Percentiles rank a stretch among this genome's conserved stretches.
Evolutionary conservation across 768 basidiomycete species (phyloP).

Genomic region (Psilocybe cyanescens): DNA sequence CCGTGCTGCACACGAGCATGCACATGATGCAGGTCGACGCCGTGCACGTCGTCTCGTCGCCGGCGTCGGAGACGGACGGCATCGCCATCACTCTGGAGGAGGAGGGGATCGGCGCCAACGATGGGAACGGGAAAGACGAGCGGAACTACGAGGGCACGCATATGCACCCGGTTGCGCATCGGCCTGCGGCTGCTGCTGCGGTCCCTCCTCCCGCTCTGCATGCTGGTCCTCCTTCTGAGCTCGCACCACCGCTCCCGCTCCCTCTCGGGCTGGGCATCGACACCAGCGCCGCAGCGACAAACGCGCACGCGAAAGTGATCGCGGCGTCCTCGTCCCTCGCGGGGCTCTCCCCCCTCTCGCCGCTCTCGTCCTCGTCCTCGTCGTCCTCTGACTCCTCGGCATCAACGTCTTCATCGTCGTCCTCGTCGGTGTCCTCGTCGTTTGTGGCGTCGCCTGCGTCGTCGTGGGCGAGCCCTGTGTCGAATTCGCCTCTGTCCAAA

Average conservation of each 20-base stretch:
- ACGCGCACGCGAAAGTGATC: no score
- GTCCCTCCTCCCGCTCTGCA: background rate
- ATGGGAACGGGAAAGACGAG: slow-evolving; percentile 21
- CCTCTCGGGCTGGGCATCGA: slow-evolving; percentile 1
- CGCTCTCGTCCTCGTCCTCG: background rate
- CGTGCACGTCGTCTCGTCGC: slow-evolving; percentile 10
- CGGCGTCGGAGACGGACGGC: background rate
- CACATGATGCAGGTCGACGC: slow-evolving; percentile 10
- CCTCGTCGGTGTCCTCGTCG: slow-evolving; percentile 13
- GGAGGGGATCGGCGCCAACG: slow-evolving; percentile 1
- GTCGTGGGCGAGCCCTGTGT: no score
- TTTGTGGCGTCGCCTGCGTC: slow-evolving; percentile 1
- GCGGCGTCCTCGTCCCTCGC: no score
- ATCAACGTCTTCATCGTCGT: background rate
- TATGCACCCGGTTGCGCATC: slow-evolving; percentile 59
- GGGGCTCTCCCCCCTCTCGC: background rate
- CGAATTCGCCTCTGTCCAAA: background rate
- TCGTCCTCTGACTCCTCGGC: background rate
- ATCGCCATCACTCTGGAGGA: background rate
- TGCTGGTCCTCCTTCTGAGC: background rate
- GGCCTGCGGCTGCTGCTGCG: slow-evolving; percentile 13
- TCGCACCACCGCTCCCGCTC: background rate
- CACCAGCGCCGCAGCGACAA: background rate
- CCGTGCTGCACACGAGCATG: slow-evolving; percentile 2
- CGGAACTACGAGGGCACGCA: slow-evolving; percentile 39